phyloP scores from a whole-genome alignment of 2,329 filamentous ascomycete species.

The Hymenoscyphus scutula region DNA sequence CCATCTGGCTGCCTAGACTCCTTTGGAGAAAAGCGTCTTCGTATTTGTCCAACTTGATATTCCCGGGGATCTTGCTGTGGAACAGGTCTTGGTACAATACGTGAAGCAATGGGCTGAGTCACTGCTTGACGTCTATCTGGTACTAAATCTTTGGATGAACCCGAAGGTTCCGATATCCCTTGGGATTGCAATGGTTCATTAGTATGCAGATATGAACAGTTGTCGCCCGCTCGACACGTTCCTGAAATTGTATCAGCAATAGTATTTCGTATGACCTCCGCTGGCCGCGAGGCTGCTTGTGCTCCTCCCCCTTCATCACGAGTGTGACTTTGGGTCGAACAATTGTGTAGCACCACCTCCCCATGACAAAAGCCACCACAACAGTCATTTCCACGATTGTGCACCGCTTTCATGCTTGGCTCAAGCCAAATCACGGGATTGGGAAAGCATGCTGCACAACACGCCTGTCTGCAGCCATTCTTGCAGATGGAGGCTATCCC shows the following conservation, averaged over 20 bases:
- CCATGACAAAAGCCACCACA: constrained; percentile 22
- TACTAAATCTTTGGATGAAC: constrained; percentile 22
- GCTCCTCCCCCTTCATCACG: constrained; percentile 26
- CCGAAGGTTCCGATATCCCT: constrained; percentile 14
- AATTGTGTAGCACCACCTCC: constrained; percentile 17
- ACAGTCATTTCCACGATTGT: constrained; percentile 19
- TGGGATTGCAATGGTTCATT: constrained; percentile 21
- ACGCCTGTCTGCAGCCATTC: constrained; percentile 14
- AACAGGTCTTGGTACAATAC: constrained; percentile 62
- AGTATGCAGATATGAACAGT: constrained; percentile 51
- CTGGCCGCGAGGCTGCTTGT: constrained; percentile 16
- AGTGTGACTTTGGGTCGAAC: constrained; percentile 22
- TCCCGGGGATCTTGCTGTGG: constrained; percentile 66
- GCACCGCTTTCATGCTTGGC: constrained; percentile 23
- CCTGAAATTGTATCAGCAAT: constrained; percentile 37
- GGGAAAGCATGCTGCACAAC: constrained; percentile 32
- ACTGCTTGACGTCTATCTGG: constrained; percentile 37
- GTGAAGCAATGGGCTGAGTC: constrained; percentile 38
- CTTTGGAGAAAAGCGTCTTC: constrained; percentile 59
- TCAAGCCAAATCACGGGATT: constrained; percentile 30
- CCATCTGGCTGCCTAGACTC: constrained; percentile 37
- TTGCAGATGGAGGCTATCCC: constrained; percentile 23
- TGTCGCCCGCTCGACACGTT: constrained; percentile 48
- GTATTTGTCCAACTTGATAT: constrained; percentile 73
- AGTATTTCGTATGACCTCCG: constrained; percentile 20